These are phyloP conservation scores for Theileria annulata DNA, from an alignment of 169 alveolate genomes.

Conservation along the genomic window DNA sequence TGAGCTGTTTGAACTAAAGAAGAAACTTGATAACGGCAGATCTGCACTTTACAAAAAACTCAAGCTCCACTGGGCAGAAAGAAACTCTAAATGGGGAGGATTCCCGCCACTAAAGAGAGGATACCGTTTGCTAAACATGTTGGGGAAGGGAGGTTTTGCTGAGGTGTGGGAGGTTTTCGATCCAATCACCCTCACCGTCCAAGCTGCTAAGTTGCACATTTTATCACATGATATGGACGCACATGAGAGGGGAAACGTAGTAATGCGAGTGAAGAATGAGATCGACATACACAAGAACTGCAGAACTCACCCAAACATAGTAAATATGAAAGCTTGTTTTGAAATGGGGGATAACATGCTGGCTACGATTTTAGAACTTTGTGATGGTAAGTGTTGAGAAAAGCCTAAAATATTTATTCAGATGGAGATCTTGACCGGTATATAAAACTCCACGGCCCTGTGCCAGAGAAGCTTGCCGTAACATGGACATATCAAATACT, in stretches of 20 bases:
- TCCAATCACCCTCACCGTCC: slow-evolving; percentile 83
- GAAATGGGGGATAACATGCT: slow-evolving; percentile 84
- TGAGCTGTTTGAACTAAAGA: slow-evolving; percentile 70
- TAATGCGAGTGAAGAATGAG: slow-evolving; percentile 85
- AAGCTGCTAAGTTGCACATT: slow-evolving; percentile 87
- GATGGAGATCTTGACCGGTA: slow-evolving; percentile 87
- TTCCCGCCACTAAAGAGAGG: slow-evolving; percentile 77
- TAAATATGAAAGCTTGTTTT: slow-evolving; percentile 88
- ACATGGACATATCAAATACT: slow-evolving; percentile 86
- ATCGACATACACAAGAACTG: slow-evolving; percentile 84
- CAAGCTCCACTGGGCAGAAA: slow-evolving; percentile 73
- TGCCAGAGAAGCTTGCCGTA: slow-evolving; percentile 84
- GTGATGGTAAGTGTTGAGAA: slow-evolving; percentile 66
- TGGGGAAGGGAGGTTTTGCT: slow-evolving; percentile 90
- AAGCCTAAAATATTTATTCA: neutral
- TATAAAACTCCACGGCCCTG: slow-evolving; percentile 83
- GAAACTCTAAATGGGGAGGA: slow-evolving; percentile 76
- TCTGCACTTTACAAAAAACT: slow-evolving; percentile 73
- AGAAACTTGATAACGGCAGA: slow-evolving; percentile 72
- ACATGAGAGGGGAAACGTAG: slow-evolving; percentile 81
- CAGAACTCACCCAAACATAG: slow-evolving; percentile 84
- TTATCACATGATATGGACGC: slow-evolving; percentile 83
- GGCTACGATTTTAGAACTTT: slow-evolving; percentile 82
- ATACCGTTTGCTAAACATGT: slow-evolving; percentile 81
- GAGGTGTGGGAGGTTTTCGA: slow-evolving; percentile 91